Evolutionary conservation across 176 grass and related monocot species (phyloP), one percentile per base, ranked within the genome.

Genomic region (Carex kokanica): DNA sequence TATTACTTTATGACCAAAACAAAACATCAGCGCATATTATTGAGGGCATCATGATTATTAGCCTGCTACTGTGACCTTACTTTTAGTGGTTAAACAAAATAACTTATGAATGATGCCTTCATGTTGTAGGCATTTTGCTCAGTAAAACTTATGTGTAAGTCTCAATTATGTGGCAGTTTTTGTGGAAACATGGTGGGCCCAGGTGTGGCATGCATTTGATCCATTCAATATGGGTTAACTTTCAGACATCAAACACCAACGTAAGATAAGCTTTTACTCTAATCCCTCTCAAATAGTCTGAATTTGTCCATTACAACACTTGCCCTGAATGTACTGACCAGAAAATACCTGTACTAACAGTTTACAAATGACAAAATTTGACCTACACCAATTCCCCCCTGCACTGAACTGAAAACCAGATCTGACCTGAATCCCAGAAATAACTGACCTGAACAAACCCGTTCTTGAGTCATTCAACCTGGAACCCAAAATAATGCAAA

Each of bases 211-310:
- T 75, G 23, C 75, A 98, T 88, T 86, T 98, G 59, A 88, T 98
- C 34, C 95, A 98, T 86, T 98, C 95, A 47, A 74, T 93, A 90
- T 98, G 95, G 92, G 91, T 86, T 18, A 95, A 98, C 84, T 98
- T 98, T 91, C 92, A 95, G 79, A 98, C 95, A 80, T 90, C 95
- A 83, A 84, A 80, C 21, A 93, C 90, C 87, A 98, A 98, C 66
- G 95, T 98, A 93, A 87, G 90, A 84, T 72, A 85, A 61, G 21
- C 16, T 55, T 55, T 18, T 55, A 54, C 73, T 55, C 49, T 51
- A 54, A 32, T 77, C n/a, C 47, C 47, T 77, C 12, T 77, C 24
- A 77, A 24, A 55, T 54, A 54, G 11, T 24, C 10, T 75, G 47
- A 75, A 45, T 75, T 43, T 74, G 34, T 69, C 66, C 17, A 69